phyloP scores from a whole-genome alignment of 345 rosid genomes.

The Brassica carinata region DNA sequence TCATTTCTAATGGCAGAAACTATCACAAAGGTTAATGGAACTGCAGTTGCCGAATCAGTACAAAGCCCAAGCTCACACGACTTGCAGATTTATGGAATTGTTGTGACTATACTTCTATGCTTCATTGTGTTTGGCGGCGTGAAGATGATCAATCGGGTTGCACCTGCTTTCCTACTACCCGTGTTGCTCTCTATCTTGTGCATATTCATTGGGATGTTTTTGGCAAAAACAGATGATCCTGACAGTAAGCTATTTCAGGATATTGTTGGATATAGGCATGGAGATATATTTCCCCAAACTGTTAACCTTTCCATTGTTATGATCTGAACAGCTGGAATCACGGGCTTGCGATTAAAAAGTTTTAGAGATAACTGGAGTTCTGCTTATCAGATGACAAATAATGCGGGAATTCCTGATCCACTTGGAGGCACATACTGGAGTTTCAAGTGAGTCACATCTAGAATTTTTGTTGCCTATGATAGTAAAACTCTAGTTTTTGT shows the following conservation, averaged over 20 bases:
- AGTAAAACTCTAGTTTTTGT: slow-evolving; percentile 12
- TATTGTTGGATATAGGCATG: slow-evolving; percentile 9
- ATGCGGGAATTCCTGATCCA: slow-evolving; percentile 93
- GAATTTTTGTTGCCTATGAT: slow-evolving; percentile 17
- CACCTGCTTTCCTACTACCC: slow-evolving; percentile 96
- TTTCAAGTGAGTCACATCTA: slow-evolving; percentile 69
- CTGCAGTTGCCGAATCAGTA: slow-evolving; percentile 41
- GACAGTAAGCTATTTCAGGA: slow-evolving; percentile 51
- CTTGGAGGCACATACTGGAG: slow-evolving; percentile 76
- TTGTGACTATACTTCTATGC: slow-evolving; percentile 84
- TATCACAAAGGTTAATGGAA: slow-evolving; percentile 73
- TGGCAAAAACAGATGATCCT: slow-evolving; percentile 72
- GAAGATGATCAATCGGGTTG: slow-evolving; percentile 98
- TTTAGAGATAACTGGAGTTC: slow-evolving; percentile 92
- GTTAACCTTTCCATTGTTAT: slow-evolving; percentile 24
- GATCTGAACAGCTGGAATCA: slow-evolving; percentile 71
- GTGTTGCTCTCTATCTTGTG: slow-evolving; percentile 85
- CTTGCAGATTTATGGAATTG: slow-evolving; percentile 92
- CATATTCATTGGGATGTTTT: slow-evolving; percentile 81
- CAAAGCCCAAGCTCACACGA: slow-evolving; percentile 87
- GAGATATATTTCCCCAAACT: background rate
- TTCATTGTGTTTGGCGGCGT: slow-evolving; percentile 99
- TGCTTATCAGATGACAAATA: slow-evolving; percentile 82
- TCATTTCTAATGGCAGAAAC: slow-evolving; percentile 57
- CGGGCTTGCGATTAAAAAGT: slow-evolving; percentile 79